A percentile compares a stretch with the other conserved stretches of the same genome.
phyloP scores from a whole-genome alignment of 805 yeast genomes.

The Kregervanrija delftensis region DNA sequence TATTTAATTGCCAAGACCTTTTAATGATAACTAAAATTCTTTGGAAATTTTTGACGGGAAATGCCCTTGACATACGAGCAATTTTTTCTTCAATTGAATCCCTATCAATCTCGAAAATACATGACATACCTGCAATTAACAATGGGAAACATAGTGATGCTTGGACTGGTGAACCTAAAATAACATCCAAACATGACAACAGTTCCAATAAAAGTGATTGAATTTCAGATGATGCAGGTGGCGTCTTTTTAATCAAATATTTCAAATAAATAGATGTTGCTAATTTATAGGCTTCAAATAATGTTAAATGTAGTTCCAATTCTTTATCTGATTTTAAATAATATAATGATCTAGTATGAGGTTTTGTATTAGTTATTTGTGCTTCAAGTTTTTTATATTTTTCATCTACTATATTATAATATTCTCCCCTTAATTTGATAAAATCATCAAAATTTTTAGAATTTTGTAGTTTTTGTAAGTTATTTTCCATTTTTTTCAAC shows the following conservation, averaged over 20 bases:
- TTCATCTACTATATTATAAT: constrained; percentile 4
- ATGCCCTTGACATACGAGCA: constrained; percentile 18
- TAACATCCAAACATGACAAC: constrained; percentile 10
- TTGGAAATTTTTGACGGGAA: constrained; percentile 29
- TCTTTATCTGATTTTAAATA: constrained; percentile 19
- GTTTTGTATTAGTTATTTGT: constrained; percentile 11
- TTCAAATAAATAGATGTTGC: constrained; percentile 15
- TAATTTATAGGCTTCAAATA: constrained; percentile 28
- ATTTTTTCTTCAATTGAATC: constrained; percentile 16
- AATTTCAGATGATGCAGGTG: constrained; percentile 18
- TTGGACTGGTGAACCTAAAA: constrained; percentile 13
- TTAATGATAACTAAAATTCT: constrained; percentile 25
- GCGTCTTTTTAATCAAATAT: constrained; percentile 11
- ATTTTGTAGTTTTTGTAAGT: background rate
- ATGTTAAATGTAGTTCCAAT: constrained; percentile 25
- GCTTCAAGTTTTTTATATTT: constrained; percentile 9
- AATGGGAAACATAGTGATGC: constrained; percentile 29
- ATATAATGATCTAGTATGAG: constrained; percentile 11
- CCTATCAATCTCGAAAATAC: constrained; percentile 18
- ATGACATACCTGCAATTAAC: constrained; percentile 25
- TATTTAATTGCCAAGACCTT: constrained; percentile 29
- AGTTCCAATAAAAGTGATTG: constrained; percentile 12
- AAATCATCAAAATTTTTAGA: background rate
- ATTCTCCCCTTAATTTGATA: constrained; percentile 2
- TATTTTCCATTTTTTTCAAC: constrained; percentile 5